These are phyloP conservation scores for Podospora appendiculata DNA, from an alignment of 495 filamentous ascomycete species.

Conservation along the genomic window DNA sequence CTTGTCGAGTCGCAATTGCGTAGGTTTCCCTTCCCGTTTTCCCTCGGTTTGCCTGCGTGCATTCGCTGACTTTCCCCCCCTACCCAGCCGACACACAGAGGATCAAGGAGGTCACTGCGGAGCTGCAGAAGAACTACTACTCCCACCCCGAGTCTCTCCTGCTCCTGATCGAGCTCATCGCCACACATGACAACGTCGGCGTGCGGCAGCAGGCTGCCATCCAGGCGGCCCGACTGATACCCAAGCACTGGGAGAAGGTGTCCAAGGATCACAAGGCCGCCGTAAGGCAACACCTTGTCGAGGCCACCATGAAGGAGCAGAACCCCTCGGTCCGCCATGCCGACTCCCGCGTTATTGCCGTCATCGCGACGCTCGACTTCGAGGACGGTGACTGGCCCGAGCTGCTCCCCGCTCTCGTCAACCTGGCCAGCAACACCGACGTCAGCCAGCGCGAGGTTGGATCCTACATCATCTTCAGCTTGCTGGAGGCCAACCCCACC, in stretches of 20 bases:
- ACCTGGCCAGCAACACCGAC: slow-evolving; percentile 61
- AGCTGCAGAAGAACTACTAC: slow-evolving; percentile 87
- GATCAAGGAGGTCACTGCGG: slow-evolving; percentile 83
- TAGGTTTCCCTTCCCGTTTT: slow-evolving; percentile 35
- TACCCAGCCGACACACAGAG: slow-evolving; percentile 62
- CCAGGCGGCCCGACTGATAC: slow-evolving; percentile 70
- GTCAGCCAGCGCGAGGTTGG: slow-evolving; percentile 80
- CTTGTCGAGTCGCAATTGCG: slow-evolving; percentile 68
- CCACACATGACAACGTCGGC: slow-evolving; percentile 59
- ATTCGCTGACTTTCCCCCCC: slow-evolving; percentile 28
- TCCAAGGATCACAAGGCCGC: slow-evolving; percentile 53
- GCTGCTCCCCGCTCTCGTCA: slow-evolving; percentile 64
- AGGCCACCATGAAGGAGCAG: slow-evolving; percentile 71
- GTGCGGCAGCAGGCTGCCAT: slow-evolving; percentile 86
- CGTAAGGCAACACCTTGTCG: slow-evolving; percentile 72
- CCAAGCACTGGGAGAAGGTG: slow-evolving; percentile 78
- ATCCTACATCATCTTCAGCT: slow-evolving; percentile 85
- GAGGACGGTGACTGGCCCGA: slow-evolving; percentile 82
- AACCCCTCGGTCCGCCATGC: slow-evolving; percentile 72
- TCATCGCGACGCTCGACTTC: slow-evolving; percentile 79
- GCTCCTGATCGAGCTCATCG: slow-evolving; percentile 76
- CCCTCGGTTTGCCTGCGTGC: slow-evolving; percentile 7
- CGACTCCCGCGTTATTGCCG: slow-evolving; percentile 77
- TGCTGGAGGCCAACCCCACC: slow-evolving; percentile 78
- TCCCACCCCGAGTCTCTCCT: slow-evolving; percentile 73